Base-by-base conservation (phyloP, 352 stramenopile species). In the Globisporangium paroecandrum region DNA sequence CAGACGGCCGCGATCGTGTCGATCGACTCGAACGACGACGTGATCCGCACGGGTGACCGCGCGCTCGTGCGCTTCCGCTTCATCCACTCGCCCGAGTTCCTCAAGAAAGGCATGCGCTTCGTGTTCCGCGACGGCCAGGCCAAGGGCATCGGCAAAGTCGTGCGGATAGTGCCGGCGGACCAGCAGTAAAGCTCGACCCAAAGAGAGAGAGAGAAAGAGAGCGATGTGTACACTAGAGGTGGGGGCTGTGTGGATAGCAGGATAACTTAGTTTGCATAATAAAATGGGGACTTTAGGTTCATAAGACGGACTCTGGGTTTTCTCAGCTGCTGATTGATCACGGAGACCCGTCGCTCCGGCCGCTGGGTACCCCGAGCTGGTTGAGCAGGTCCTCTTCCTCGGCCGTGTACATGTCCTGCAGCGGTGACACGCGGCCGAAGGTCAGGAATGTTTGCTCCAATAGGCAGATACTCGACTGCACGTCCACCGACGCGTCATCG, bases 61-160 rank as follows among this genome's bases (percentile, higher is more conserved):
- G 93, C 91, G 59, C 75, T 93, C 22, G 89, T 98, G 49, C 83
- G 86, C 15, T 98, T 98, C 71, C 82, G 81, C 27, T 98, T 98
- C 71, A 86, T 97, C 69, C 90, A 98, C 68, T 85, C 87, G 36
- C 83, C 92, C 4, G 97, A 99, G 78, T 99, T 98, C 77, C 76
- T 99, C 65, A 95, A 98, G 62, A 90, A 96, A 27, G 97, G 97
- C 57, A 98, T 96, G 86, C 86, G 88, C 65, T 98, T 99, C 77
- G 86, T 99, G 38, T 99, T 99, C 68, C 93, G 98, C 58, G 97
- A 99, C 76, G 98, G 97, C 3, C 90, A 98, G 67, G 96, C 98
- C 29, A 98, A 98, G 76, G 97, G 97, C 66, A 98, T 99, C 54
- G 97, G 97, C 41, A 98, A 97, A 72, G 83, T 98, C 13, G 78